phyloP scores from a whole-genome alignment of 1,284 basidiomycete genomes.

The Mixia osmundae region DNA sequence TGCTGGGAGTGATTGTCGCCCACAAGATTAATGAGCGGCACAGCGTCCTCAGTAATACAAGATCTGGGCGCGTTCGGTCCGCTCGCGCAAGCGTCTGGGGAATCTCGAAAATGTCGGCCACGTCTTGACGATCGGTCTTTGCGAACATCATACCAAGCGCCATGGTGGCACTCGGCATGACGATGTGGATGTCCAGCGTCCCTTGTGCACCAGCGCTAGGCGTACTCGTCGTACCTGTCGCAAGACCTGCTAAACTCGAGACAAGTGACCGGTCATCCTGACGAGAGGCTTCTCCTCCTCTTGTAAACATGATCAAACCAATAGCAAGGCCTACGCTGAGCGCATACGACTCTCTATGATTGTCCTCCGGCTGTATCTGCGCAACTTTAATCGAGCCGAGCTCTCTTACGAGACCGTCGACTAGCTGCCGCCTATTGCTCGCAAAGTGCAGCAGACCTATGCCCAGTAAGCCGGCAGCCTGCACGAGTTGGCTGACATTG shows the following conservation, averaged over 20 bases:
- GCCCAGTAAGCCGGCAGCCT: conserved; percentile 67
- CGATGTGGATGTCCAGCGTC: conserved; percentile 56
- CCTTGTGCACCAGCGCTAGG: conserved; percentile 19
- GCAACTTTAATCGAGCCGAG: conserved; percentile 52
- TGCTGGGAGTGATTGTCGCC: conserved; percentile 45
- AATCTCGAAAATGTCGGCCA: conserved; percentile 58
- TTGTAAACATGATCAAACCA: conserved; percentile 86
- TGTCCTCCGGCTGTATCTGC: conserved; percentile 54
- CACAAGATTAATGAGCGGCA: conserved; percentile 67
- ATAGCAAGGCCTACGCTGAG: conserved; percentile 70
- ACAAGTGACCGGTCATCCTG: conserved; percentile 10
- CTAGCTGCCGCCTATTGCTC: conserved; percentile 67
- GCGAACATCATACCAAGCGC: conserved; percentile 83
- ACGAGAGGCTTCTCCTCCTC: conserved; percentile 23
- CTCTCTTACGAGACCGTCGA: conserved; percentile 67
- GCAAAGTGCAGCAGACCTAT: conserved; percentile 78
- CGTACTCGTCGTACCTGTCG: conserved; percentile 3
- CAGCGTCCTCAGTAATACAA: conserved; percentile 57
- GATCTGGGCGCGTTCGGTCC: conserved; percentile 65
- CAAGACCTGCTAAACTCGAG: conserved; percentile 11
- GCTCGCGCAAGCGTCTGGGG: conserved; percentile 55
- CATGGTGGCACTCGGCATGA: conserved; percentile 69
- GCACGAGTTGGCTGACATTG: conserved; percentile 69
- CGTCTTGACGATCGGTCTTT: conserved; percentile 53
- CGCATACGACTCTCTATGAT: conserved; percentile 75